Evolutionary conservation across 2,329 filamentous ascomycete species (phyloP).

Genomic region (Epichloe hybrida): DNA sequence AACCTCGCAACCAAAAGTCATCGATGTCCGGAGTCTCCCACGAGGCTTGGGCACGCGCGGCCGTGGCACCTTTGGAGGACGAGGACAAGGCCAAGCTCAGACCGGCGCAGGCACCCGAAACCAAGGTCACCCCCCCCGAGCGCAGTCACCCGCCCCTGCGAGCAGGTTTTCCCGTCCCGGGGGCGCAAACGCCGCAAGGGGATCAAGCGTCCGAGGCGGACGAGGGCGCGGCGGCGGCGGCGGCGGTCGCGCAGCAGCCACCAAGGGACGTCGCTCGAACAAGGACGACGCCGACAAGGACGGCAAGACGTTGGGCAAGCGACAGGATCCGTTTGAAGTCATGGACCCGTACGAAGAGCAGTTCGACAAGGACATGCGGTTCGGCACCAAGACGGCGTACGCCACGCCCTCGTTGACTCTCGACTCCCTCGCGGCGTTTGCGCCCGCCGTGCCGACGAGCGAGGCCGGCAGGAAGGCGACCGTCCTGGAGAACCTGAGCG

Average conservation of each 20-base stretch:
- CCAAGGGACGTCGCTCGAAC: slow-evolving; percentile 11
- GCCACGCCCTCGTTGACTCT: slow-evolving; percentile 21
- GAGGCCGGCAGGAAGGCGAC: slow-evolving; percentile 17
- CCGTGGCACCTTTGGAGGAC: slow-evolving; percentile 13
- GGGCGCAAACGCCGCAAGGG: slow-evolving; percentile 2
- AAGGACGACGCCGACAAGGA: slow-evolving; percentile 14
- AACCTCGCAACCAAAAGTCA: slow-evolving; percentile 18
- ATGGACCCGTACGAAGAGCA: slow-evolving; percentile 21
- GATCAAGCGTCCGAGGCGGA: slow-evolving; percentile 6
- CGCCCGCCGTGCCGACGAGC: slow-evolving; percentile 17
- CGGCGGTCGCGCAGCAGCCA: slow-evolving; percentile 5
- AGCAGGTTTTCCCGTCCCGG: slow-evolving; percentile 9
- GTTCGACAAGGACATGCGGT: slow-evolving; percentile 23
- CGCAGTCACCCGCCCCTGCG: slow-evolving; percentile 3
- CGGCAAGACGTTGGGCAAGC: slow-evolving; percentile 9
- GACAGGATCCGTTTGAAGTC: slow-evolving; percentile 12
- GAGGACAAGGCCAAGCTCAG: slow-evolving; percentile 5
- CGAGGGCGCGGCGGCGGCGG: slow-evolving; percentile 4
- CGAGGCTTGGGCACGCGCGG: slow-evolving; percentile 14
- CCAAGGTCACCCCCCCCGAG: neutral
- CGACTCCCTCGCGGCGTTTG: slow-evolving; percentile 17
- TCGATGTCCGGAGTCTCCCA: slow-evolving; percentile 27
- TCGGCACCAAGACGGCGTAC: slow-evolving; percentile 19
- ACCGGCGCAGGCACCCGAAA: neutral
- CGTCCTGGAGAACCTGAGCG: slow-evolving; percentile 23